A percentile compares a stretch with the other conserved stretches of the same genome.
These are phyloP conservation scores for Cantharellus cinnabarinus DNA, from an alignment of 768 basidiomycete species.

Conservation along the genomic window DNA sequence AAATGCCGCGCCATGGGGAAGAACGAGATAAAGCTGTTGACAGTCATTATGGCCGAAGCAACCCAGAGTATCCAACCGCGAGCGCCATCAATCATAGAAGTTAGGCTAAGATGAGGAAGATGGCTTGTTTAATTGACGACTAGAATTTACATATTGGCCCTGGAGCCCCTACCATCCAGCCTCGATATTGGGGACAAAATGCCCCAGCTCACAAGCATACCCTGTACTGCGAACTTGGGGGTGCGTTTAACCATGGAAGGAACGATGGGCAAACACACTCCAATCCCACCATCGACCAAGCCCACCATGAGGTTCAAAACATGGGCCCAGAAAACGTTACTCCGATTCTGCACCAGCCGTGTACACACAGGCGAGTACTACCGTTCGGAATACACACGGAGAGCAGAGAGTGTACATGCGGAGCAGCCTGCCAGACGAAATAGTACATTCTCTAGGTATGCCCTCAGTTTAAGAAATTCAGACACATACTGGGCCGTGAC, in stretches of 20 bases:
- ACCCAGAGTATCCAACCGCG: constrained; percentile 93
- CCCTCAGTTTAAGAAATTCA: too few relatives aligned
- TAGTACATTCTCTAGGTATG: too few relatives aligned
- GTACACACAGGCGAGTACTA: too few relatives aligned
- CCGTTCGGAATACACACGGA: too few relatives aligned
- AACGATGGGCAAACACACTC: too few relatives aligned
- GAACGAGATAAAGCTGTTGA: constrained; percentile 75
- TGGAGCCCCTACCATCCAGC: constrained; percentile 75
- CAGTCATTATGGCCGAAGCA: constrained; percentile 85
- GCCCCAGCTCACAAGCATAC: constrained; percentile 95
- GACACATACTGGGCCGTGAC: too few relatives aligned
- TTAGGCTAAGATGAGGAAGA: constrained; percentile 9
- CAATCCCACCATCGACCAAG: too few relatives aligned
- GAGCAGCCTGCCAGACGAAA: too few relatives aligned
- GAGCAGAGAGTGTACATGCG: too few relatives aligned
- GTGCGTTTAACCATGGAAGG: constrained; percentile 21
- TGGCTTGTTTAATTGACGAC: background rate
- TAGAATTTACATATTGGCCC: constrained; percentile 36
- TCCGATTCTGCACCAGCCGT: too few relatives aligned
- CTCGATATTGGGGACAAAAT: constrained; percentile 80
- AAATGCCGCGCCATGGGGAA: constrained; percentile 45
- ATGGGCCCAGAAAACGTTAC: too few relatives aligned
- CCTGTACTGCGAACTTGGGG: constrained; percentile 67
- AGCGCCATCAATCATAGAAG: constrained; percentile 72
- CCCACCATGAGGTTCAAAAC: too few relatives aligned